Percentiles rank a stretch among this genome's conserved stretches.
phyloP scores from a whole-genome alignment of 2,329 filamentous ascomycete genomes.

The Hymenoscyphus fructigenus region DNA sequence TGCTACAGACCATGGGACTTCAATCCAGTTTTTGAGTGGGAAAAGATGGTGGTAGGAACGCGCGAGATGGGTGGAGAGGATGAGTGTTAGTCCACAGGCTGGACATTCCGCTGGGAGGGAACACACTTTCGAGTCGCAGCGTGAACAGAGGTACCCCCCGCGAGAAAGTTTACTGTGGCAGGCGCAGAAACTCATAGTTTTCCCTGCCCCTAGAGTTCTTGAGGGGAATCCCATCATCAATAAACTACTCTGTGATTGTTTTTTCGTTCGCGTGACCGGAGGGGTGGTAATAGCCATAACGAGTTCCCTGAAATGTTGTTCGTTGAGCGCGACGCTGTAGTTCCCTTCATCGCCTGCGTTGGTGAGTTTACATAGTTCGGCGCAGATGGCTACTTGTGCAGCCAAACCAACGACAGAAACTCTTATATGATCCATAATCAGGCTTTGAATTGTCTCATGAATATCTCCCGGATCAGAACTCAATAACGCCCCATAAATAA shows the following conservation, averaged over 20 bases:
- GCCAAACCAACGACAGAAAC: slow-evolving; percentile 88
- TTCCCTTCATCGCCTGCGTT: slow-evolving; percentile 74
- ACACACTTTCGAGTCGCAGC: slow-evolving; percentile 88
- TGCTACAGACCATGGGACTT: slow-evolving; percentile 81
- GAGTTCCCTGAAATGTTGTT: slow-evolving; percentile 85
- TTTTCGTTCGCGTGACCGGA: slow-evolving; percentile 70
- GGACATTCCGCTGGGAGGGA: slow-evolving; percentile 87
- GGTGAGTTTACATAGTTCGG: slow-evolving; percentile 82
- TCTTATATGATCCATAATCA: slow-evolving; percentile 79
- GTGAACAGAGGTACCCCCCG: slow-evolving; percentile 87
- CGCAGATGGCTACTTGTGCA: slow-evolving; percentile 89
- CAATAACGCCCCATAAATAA: slow-evolving; percentile 87
- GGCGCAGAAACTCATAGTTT: slow-evolving; percentile 74
- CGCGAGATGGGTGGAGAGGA: slow-evolving; percentile 89
- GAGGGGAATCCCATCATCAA: slow-evolving; percentile 99
- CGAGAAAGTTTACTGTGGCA: slow-evolving; percentile 82
- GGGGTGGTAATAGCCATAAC: slow-evolving; percentile 86
- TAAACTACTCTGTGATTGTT: slow-evolving; percentile 61
- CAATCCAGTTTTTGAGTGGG: slow-evolving; percentile 84
- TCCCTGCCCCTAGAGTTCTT: slow-evolving; percentile 68
- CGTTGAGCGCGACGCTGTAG: slow-evolving; percentile 84
- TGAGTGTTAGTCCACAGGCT: slow-evolving; percentile 85
- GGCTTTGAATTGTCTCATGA: slow-evolving; percentile 78
- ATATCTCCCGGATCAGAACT: slow-evolving; percentile 95
- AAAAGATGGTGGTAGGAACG: slow-evolving; percentile 94